Conservation (phyloP, 176 grass and related monocot species). For the Zizania latifolia region DNA sequence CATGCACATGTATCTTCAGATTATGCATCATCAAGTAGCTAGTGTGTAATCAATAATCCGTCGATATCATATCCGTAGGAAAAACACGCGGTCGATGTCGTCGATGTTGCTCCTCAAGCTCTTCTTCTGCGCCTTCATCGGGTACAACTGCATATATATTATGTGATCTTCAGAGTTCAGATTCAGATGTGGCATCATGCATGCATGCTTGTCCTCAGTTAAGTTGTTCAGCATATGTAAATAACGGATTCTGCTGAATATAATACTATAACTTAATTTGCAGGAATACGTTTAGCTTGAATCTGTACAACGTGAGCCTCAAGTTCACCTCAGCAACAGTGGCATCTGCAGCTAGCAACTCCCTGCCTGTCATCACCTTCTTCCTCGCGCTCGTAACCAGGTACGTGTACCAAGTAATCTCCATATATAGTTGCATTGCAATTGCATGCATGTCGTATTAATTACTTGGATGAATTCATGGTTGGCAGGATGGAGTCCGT, state of each 20-base stretch:
- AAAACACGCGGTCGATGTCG: constrained; percentile 34
- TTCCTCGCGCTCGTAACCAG: constrained; percentile 54
- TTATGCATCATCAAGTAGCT: no score
- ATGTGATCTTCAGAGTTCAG: not conserved
- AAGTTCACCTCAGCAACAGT: constrained; percentile 67
- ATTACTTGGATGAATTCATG: no score
- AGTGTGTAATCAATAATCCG: no score
- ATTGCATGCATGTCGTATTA: not conserved
- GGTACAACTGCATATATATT: not conserved
- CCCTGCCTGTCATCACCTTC: constrained; percentile 65
- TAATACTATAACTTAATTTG: no score
- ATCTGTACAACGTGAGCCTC: constrained; percentile 52
- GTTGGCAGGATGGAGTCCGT: constrained; percentile 53
- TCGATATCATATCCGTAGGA: constrained; percentile 22
- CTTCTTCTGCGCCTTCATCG: constrained; percentile 57
- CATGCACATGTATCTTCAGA: no score
- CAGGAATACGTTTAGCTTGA: constrained; percentile 51
- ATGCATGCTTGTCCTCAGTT: not conserved
- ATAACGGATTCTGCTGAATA: no score
- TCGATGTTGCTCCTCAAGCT: constrained; percentile 51
- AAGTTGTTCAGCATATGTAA: no score
- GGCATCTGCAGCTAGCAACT: constrained; percentile 44
- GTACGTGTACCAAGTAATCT: not conserved
- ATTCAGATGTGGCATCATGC: not conserved
- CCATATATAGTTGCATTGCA: not conserved